These are phyloP conservation scores for Ceratobasidium papillatum DNA, from an alignment of 1,284 basidiomycete genomes.

Conservation along the genomic window DNA sequence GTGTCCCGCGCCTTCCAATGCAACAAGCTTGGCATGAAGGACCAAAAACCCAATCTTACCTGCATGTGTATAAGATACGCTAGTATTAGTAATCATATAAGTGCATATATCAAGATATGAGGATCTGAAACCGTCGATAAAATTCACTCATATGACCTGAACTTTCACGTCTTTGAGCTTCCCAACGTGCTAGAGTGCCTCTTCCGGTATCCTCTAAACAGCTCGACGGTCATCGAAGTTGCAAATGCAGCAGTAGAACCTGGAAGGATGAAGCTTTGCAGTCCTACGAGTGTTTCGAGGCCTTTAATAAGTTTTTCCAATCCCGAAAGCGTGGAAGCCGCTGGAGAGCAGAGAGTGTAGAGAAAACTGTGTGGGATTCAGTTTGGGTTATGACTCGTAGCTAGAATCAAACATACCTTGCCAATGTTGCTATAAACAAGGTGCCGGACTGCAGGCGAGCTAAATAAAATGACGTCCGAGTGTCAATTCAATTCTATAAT, in stretches of 20 bases:
- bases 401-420: conserved; percentile 8
- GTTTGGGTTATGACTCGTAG: not conserved
- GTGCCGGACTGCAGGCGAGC: conserved; percentile 24
- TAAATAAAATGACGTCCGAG: conserved; percentile 2
- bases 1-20: conserved; percentile 67
- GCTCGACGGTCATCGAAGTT: conserved; percentile 76
- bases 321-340: not conserved
- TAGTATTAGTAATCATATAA: conserved; percentile 71
- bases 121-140: conserved; percentile 9
- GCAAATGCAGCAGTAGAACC: conserved; percentile 76
- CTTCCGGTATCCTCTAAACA: conserved; percentile 65
- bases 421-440: conserved; percentile 23
- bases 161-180: conserved; percentile 59
- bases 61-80: conserved; percentile 70
- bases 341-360: not conserved
- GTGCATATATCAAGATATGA: not conserved
- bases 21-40: conserved; percentile 63
- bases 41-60: conserved; percentile 62
- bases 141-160: conserved; percentile 69
- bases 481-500: conserved; percentile 7
- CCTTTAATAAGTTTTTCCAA: not conserved
- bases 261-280: conserved; percentile 75
- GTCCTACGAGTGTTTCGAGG: conserved; percentile 62
- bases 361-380: not conserved
- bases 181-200: conserved; percentile 61